Evolutionary conservation across 768 basidiomycete genomes (phyloP).

Genomic region (Lentinula boryana): DNA sequence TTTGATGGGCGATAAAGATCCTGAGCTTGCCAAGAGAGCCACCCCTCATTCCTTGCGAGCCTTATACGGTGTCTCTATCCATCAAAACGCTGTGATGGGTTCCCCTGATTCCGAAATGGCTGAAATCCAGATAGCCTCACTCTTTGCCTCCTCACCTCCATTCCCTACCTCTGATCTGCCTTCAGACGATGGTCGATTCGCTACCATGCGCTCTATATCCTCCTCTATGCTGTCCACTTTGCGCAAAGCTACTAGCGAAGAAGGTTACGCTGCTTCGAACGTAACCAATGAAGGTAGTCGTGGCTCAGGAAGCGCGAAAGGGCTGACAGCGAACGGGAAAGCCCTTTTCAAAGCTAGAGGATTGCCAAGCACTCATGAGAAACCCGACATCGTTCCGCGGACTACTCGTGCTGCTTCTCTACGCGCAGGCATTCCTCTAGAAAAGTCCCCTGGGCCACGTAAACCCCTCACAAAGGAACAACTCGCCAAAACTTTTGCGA

Average conservation of each 20-base stretch:
- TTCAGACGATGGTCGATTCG: slow-evolving; percentile 29
- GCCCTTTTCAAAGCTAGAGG: slow-evolving; percentile 59
- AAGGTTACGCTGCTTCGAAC: slow-evolving; percentile 40
- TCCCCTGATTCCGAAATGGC: slow-evolving; percentile 62
- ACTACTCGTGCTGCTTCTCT: slow-evolving; percentile 71
- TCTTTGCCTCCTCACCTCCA: slow-evolving; percentile 81
- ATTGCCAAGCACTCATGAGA: slow-evolving; percentile 52
- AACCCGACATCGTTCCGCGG: slow-evolving; percentile 72
- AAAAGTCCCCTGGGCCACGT: slow-evolving; percentile 41
- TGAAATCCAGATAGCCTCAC: slow-evolving; percentile 69
- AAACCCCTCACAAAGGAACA: slow-evolving; percentile 56
- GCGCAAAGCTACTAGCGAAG: slow-evolving; percentile 29
- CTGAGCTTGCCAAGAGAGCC: slow-evolving; percentile 44
- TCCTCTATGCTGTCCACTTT: slow-evolving; percentile 43
- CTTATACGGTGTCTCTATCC: slow-evolving; percentile 48
- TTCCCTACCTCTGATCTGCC: slow-evolving; percentile 68
- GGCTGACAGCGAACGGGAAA: slow-evolving; percentile 37
- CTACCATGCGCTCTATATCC: slow-evolving; percentile 36
- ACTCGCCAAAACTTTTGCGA: slow-evolving; percentile 58
- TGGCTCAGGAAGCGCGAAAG: slow-evolving; percentile 30
- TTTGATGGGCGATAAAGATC: slow-evolving; percentile 67
- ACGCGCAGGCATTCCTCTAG: slow-evolving; percentile 52
- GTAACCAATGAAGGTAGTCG: slow-evolving; percentile 36
- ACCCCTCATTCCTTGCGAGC: slow-evolving; percentile 68
- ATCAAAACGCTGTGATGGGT: slow-evolving; percentile 69